Percentiles rank a stretch among this genome's conserved stretches.
These are phyloP conservation scores for Gnomoniopsis sp. DNA, from an alignment of 2,329 filamentous ascomycete genomes.

Conservation along the genomic window DNA sequence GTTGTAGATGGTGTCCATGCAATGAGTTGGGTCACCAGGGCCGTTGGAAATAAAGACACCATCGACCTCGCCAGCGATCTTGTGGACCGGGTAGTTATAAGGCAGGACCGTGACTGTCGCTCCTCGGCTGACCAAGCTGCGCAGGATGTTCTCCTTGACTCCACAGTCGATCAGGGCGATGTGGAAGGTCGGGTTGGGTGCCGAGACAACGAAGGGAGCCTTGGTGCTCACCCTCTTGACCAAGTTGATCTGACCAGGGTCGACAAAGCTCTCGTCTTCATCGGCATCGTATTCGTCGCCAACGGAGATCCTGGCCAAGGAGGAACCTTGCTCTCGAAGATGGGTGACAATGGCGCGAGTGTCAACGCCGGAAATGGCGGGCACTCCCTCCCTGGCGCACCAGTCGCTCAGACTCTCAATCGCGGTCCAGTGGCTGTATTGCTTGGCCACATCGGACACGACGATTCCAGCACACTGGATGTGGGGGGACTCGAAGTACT, in stretches of 20 bases:
- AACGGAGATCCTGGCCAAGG: constrained; percentile 87
- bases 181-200: constrained; percentile 78
- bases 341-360: constrained; percentile 95
- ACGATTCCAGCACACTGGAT: constrained; percentile 96
- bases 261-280: constrained; percentile 92
- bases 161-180: constrained; percentile 95
- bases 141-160: constrained; percentile 99
- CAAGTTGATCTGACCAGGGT: constrained; percentile 94
- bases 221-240: constrained; percentile 97
- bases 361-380: constrained; percentile 94
- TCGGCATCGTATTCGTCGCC: constrained; percentile 98
- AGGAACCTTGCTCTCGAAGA: constrained; percentile 94
- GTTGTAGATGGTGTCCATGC: constrained; percentile 90
- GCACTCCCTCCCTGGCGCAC: constrained; percentile 94
- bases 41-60: constrained; percentile 99
- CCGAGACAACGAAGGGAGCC: constrained; percentile 92
- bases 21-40: constrained; percentile 96
- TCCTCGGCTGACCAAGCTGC: constrained; percentile 86
- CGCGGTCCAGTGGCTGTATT: constrained; percentile 98
- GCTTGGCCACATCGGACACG: constrained; percentile 86
- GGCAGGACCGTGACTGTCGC: constrained; percentile 93
- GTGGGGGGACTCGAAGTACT: constrained; percentile 97
- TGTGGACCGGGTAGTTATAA: constrained; percentile 96
- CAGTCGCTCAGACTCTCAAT: constrained; percentile 90
- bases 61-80: constrained; percentile 96